These are phyloP conservation scores for Zasmidium angulare DNA, from an alignment of 2,329 filamentous ascomycete species.

Conservation along the genomic window DNA sequence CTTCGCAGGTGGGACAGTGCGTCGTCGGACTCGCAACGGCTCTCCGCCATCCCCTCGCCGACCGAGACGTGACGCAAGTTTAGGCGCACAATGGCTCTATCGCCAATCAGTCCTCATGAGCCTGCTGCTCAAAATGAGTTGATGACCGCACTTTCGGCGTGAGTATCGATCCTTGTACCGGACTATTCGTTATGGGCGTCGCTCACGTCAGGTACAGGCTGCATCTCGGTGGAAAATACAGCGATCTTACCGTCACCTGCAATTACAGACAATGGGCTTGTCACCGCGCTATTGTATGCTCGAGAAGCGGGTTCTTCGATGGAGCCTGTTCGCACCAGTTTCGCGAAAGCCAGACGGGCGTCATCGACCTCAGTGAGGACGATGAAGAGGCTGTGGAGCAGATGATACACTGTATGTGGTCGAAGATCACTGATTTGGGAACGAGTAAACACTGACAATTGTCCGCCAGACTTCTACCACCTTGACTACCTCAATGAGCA, in stretches of 20 bases:
- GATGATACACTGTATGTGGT: constrained; percentile 39
- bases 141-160: constrained; percentile 50
- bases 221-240: constrained; percentile 42
- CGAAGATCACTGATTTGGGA: neutral
- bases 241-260: constrained; percentile 50
- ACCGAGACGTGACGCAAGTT: constrained; percentile 8
- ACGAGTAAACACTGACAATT: neutral
- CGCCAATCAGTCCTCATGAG: constrained; percentile 30
- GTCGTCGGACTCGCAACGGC: constrained; percentile 5
- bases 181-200: constrained; percentile 17
- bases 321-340: constrained; percentile 39
- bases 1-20: neutral
- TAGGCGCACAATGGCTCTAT: constrained; percentile 20
- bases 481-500: constrained; percentile 37
- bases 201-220: constrained; percentile 31
- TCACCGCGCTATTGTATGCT: constrained; percentile 50
- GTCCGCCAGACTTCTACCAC: constrained; percentile 37
- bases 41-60: constrained; percentile 4
- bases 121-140: constrained; percentile 45
- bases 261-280: constrained; percentile 47
- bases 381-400: constrained; percentile 40
- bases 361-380: constrained; percentile 40
- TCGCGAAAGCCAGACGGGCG: constrained; percentile 34
- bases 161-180: constrained; percentile 28
- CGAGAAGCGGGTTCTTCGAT: constrained; percentile 48